Percentiles rank a stretch among this genome's conserved stretches.
Evolutionary conservation across 192 early-diverging fungal genomes (phyloP).

Genomic region (Haplosporangium gracile): DNA sequence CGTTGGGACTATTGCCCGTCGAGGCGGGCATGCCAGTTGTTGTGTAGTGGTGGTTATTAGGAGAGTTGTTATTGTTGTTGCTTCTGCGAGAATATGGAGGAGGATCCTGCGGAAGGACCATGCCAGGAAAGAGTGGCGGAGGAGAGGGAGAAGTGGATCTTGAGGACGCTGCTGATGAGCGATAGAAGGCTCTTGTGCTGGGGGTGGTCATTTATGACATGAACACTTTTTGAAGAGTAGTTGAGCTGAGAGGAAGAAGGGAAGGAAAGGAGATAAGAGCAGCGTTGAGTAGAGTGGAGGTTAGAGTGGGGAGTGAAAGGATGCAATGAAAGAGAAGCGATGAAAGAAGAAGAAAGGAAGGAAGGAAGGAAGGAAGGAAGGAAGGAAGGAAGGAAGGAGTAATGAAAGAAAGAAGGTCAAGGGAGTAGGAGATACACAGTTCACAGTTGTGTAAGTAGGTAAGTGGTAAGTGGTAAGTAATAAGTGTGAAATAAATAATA

Average conservation of each 20-base stretch:
- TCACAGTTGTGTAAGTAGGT: too few species aligned
- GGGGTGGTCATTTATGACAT: conserved; percentile 59
- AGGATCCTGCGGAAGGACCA: conserved; percentile 55
- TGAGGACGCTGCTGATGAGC: conserved; percentile 58
- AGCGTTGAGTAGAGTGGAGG: background rate
- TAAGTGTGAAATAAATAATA: too few species aligned
- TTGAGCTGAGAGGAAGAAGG: too few species aligned
- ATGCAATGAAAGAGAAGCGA: background rate
- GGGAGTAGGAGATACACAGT: background rate
- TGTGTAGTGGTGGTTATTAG: conserved; percentile 8
- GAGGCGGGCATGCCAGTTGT: conserved; percentile 13
- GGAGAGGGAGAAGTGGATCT: conserved; percentile 54
- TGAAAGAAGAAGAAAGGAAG: background rate
- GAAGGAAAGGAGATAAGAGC: background rate
- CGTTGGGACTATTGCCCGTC: conserved; percentile 21
- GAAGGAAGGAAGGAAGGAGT: background rate
- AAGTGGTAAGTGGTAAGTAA: too few species aligned
- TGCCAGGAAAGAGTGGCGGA: conserved; percentile 51
- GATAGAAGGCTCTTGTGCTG: conserved; percentile 41
- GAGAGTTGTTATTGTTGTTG: conserved; percentile 1
- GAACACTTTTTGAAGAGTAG: background rate
- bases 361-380: background rate
- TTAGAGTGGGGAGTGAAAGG: background rate
- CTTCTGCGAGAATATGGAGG: conserved; percentile 50
- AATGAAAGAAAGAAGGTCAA: background rate